Base-by-base conservation (phyloP, 169 alveolate species). In the Eimeria sp. region DNA sequence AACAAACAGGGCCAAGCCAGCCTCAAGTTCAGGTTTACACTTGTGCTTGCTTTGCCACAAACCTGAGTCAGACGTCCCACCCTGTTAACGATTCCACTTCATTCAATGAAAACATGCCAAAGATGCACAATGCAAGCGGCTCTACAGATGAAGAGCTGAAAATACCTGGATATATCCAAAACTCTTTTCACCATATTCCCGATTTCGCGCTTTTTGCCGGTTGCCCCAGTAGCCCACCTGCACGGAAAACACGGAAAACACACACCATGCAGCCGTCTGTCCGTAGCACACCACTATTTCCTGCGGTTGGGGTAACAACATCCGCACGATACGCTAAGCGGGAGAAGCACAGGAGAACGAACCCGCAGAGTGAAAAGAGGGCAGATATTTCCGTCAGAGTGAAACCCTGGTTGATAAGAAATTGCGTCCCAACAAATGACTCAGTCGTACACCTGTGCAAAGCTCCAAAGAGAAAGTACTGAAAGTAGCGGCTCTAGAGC, bases 171-270 rank as follows among this genome's bases (percentile, higher is more conserved):
- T 4, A 80, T 84, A 30, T 92, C 96, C n/a, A 92, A 80, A 34
- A 92, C 67, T 13, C 92, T 57, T 61, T 92, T 92, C 73, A 92
- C 89, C 70, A 92, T 78, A 27, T 75, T 78, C 70, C 96, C 96
- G 57, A 80, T 18, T 34, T 76, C 70, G 70, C 89, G 91, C 54
- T 80, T 92, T 22, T 63, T 76, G 67, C 61, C 92, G 22, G 73
- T 20, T 14, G 96, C 92, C 65, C 96, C 96, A 34, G 96, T 92
- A 49, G 92, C 96, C 96, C 96, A 92, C 84, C 96, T 92, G 92
- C 25, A 57, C 70, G 65, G 22, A 76, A 30, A 75, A 73, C n/a
- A n/a, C n/a, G n/a, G n/a, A n/a, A n/a, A n/a, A n/a, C n/a, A n/a
- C n/a, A n/a, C n/a, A n/a, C n/a, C 16, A 47, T 25, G 45, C 25